Conservation (phyloP, 495 filamentous ascomycete genomes). For the Lophium mytilinum region DNA sequence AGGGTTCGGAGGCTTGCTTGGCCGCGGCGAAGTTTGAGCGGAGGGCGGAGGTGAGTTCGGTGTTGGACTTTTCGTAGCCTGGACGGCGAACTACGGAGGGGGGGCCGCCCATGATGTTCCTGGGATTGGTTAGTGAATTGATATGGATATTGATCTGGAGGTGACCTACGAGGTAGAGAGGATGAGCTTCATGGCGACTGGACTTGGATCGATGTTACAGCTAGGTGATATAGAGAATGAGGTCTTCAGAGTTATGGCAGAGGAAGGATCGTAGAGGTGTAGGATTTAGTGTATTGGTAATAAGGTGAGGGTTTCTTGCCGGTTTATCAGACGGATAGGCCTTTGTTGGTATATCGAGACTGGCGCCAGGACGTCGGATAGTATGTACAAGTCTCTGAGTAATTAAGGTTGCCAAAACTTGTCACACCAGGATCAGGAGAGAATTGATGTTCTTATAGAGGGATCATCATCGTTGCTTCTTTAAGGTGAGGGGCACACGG, state of each 20-base stretch:
- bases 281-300: not conserved
- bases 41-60: constrained; percentile 80
- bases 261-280: not conserved
- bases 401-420: no score
- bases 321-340: no score
- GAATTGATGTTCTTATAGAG: no score
- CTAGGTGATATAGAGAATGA: no score
- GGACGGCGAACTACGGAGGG: constrained; percentile 74
- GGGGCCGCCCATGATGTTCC: constrained; percentile 76
- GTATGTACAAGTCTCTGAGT: no score
- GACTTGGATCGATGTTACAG: no score
- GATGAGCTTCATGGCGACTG: constrained; percentile 57
- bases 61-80: constrained; percentile 68
- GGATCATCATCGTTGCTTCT: no score
- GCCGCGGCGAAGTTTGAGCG: constrained; percentile 64
- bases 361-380: no score
- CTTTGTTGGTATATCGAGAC: no score
- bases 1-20: constrained; percentile 8
- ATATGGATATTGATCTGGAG: constrained; percentile 4
- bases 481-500: no score
- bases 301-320: no score
- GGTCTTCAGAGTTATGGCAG: not conserved
- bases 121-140: constrained; percentile 28
- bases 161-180: constrained; percentile 73
- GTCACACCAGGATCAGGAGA: no score